These are phyloP conservation scores for Anastatica hierochuntica DNA, from an alignment of 345 rosid species.

Conservation along the genomic window DNA sequence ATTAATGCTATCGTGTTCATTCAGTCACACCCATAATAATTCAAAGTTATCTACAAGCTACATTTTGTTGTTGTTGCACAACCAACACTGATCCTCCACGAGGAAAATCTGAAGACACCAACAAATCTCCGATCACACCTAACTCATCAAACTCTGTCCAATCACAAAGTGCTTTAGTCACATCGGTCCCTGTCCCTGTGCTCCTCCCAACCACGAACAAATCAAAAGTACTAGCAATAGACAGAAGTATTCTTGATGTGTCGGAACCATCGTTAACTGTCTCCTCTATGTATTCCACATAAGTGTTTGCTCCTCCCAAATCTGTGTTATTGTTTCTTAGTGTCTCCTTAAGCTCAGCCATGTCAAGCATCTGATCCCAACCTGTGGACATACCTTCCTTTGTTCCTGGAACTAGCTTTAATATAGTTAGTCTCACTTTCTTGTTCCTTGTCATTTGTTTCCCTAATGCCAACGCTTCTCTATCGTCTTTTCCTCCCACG, in stretches of 20 bases:
- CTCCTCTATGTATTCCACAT: constrained; percentile 21
- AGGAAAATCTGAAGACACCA: constrained; percentile 39
- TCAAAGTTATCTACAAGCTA: constrained; percentile 17
- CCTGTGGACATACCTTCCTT: too few species aligned
- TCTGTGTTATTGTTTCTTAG: not conserved
- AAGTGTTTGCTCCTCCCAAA: not conserved
- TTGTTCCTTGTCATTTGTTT: constrained; percentile 37
- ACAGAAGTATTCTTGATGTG: constrained; percentile 25
- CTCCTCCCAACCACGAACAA: constrained; percentile 48
- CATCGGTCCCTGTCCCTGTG: constrained; percentile 19
- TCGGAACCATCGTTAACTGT: constrained; percentile 32
- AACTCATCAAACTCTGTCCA: constrained; percentile 62
- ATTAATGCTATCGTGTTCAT: too few species aligned
- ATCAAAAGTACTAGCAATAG: constrained; percentile 27
- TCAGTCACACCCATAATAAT: too few species aligned
- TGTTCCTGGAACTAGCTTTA: constrained; percentile 16
- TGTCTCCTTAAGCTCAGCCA: constrained; percentile 23
- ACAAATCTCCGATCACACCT: constrained; percentile 53
- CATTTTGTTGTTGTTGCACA: constrained; percentile 47
- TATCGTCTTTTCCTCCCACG: constrained; percentile 53
- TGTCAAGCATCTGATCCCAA: constrained; percentile 38
- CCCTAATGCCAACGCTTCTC: constrained; percentile 46
- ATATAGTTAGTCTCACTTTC: constrained; percentile 21
- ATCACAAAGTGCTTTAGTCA: constrained; percentile 34
- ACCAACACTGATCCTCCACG: constrained; percentile 35